Percentiles rank a stretch among this genome's conserved stretches.
Conservation (phyloP, 805 yeast genomes). For the Tetrapisispora iriomotensis region DNA sequence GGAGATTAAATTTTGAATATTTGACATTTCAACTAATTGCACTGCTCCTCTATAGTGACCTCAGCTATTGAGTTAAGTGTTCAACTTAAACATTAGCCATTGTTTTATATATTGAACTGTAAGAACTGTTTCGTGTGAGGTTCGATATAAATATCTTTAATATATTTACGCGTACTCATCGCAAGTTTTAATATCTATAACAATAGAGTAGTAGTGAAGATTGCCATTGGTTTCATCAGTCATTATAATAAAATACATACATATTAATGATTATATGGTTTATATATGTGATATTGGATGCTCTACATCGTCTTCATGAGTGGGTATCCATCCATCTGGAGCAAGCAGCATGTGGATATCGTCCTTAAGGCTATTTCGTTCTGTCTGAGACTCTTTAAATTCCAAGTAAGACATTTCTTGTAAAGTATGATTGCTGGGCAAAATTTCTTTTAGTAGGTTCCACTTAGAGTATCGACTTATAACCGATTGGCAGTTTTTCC, state of each 20-base stretch:
- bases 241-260: too few relatives aligned
- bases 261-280: too few relatives aligned
- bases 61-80: too few relatives aligned
- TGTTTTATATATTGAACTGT: too few relatives aligned
- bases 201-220: too few relatives aligned
- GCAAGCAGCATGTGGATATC: conserved; percentile 20
- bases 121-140: too few relatives aligned
- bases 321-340: conserved; percentile 39
- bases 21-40: not conserved
- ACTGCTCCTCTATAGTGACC: not conserved
- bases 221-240: too few relatives aligned
- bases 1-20: conserved; percentile 12
- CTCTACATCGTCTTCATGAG: conserved; percentile 36
- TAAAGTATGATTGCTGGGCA: not conserved
- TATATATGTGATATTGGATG: not conserved
- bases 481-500: conserved; percentile 31
- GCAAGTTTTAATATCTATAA: too few relatives aligned
- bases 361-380: conserved; percentile 27
- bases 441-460: conserved; percentile 7
- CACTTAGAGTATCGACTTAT: conserved; percentile 23
- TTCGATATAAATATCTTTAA: too few relatives aligned
- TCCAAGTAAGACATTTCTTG: conserved; percentile 22
- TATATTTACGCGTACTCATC: too few relatives aligned
- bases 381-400: conserved; percentile 21
- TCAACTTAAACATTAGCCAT: too few relatives aligned